A percentile compares a stretch with the other conserved stretches of the same genome.
These are phyloP conservation scores for Populus tremula DNA, from an alignment of 345 rosid species.

Conservation along the genomic window DNA sequence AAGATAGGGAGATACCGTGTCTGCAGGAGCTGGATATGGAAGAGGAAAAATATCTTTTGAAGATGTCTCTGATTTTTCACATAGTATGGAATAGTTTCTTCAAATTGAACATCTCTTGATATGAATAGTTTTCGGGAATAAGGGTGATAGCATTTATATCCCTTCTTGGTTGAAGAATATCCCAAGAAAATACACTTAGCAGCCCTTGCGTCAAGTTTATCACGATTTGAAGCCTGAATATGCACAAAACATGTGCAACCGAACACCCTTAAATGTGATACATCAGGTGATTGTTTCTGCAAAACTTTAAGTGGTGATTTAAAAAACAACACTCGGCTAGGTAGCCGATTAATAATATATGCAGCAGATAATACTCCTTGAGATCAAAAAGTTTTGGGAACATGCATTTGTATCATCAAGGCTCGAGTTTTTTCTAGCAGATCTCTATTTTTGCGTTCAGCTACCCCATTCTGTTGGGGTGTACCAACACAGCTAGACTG, in stretches of 20 bases:
- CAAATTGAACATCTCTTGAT: neutral
- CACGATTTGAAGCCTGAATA: neutral
- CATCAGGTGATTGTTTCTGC: neutral
- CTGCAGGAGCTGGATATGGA: too few relatives aligned
- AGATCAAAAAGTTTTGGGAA: neutral
- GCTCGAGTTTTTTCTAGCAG: neutral
- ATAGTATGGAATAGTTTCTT: too few relatives aligned
- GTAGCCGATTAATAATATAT: neutral
- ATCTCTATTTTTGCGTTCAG: neutral
- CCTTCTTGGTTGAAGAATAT: neutral
- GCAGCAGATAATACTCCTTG: neutral
- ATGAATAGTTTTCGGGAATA: neutral
- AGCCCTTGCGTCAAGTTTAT: neutral
- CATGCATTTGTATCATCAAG: neutral
- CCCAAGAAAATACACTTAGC: neutral
- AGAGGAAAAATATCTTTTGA: too few relatives aligned
- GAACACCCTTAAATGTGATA: neutral
- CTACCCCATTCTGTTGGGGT: neutral
- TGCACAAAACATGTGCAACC: neutral
- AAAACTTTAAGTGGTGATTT: neutral
- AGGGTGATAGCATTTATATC: neutral
- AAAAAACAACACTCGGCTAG: neutral
- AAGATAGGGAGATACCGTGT: too few relatives aligned
- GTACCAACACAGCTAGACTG: neutral
- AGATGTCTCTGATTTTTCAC: too few relatives aligned